These are phyloP conservation scores for Leccinum ochraceum DNA, from an alignment of 768 basidiomycete genomes.

Conservation along the genomic window DNA sequence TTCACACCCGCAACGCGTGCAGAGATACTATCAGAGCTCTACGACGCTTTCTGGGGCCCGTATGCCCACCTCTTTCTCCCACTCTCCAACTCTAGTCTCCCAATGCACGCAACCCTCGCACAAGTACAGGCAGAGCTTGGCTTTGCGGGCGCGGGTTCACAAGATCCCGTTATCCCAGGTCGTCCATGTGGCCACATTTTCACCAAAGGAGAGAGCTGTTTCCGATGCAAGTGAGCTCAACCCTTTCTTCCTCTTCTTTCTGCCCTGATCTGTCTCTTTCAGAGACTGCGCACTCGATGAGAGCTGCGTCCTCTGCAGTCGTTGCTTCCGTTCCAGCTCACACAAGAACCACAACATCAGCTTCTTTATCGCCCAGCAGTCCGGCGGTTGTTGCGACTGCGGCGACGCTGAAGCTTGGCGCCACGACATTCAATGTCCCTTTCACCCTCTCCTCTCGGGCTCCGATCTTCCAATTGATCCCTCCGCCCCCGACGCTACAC, in stretches of 20 bases:
- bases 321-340: conserved; percentile 87
- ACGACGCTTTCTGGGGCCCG: conserved; percentile 79
- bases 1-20: conserved; percentile 75
- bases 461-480: conserved; percentile 12
- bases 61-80: conserved; percentile 75
- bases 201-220: conserved; percentile 89
- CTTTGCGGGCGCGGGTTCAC: conserved; percentile 59
- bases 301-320: conserved; percentile 85
- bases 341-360: conserved; percentile 89
- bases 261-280: conserved; percentile 7
- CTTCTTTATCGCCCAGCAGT: conserved; percentile 91
- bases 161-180: conserved; percentile 63
- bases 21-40: conserved; percentile 80
- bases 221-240: conserved; percentile 83
- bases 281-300: conserved; percentile 93
- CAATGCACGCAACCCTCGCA: conserved; percentile 63
- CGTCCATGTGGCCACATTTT: conserved; percentile 84
- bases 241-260: not conserved
- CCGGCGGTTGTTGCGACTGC: conserved; percentile 94
- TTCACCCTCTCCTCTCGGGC: conserved; percentile 59
- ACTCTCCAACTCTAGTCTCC: conserved; percentile 58
- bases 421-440: conserved; percentile 61
- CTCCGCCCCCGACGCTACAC: conserved; percentile 38
- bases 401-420: conserved; percentile 92
- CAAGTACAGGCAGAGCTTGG: conserved; percentile 65